Percentiles rank a stretch among this genome's conserved stretches.
phyloP scores from a whole-genome alignment of 164 flowering plant species.

The Berberis thunbergii region DNA sequence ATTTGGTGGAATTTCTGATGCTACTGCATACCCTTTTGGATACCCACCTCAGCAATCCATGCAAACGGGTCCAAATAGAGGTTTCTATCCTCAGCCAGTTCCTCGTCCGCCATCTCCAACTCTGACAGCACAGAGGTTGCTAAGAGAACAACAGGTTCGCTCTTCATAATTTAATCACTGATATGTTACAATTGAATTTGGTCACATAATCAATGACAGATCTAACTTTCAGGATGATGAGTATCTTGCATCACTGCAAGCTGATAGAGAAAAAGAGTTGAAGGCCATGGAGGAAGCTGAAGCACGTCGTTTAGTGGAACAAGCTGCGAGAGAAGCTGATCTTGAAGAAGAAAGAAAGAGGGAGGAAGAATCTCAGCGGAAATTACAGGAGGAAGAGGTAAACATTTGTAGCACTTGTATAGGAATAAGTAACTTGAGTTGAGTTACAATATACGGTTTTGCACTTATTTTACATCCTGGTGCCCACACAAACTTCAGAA shows the following conservation, averaged over 20 bases:
- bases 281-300: slow-evolving; percentile 69
- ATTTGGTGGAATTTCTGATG: slow-evolving; percentile 89
- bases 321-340: slow-evolving; percentile 61
- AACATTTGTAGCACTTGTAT: not conserved
- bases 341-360: slow-evolving; percentile 49
- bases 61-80: slow-evolving; percentile 22
- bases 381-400: slow-evolving; percentile 84
- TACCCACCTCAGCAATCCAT: slow-evolving; percentile 45
- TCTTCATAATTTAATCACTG: not conserved
- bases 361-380: slow-evolving; percentile 55
- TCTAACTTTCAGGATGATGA: slow-evolving; percentile 72
- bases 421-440: not conserved
- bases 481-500: no score
- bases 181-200: not conserved
- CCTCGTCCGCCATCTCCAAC: slow-evolving; percentile 91
- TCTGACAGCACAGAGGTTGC: slow-evolving; percentile 72
- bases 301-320: slow-evolving; percentile 39
- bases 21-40: slow-evolving; percentile 42
- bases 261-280: slow-evolving; percentile 85
- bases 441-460: no score
- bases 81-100: slow-evolving; percentile 23
- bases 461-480: no score
- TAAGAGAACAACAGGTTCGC: slow-evolving; percentile 45
- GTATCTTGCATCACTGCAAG: slow-evolving; percentile 84
- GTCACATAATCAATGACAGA: not conserved